Evolutionary conservation across 2,329 filamentous ascomycete genomes (phyloP), one percentile per base, ranked within the genome.

Genomic region (Hypoxylon sp.): DNA sequence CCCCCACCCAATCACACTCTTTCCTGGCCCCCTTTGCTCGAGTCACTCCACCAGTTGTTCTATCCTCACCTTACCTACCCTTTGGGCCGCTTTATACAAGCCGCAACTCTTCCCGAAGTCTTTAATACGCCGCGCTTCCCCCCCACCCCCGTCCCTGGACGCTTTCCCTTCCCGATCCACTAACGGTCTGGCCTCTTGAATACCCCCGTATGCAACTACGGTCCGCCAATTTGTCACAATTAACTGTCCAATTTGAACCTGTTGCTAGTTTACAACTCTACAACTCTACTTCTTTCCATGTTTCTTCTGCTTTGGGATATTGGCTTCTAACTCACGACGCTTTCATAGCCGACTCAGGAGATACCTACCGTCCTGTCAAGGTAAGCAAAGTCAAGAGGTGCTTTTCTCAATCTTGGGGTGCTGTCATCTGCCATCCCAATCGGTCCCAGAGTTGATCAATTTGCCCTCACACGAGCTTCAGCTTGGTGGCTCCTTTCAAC

Each of bases 301-400:
- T 67, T 68, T 49, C 48, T 72, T 68, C 72, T 70, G 73, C 65
- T 70, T 74, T 68, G 65, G 69, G 61, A 63, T 58, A 32, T 55
- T 70, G 67, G 67, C 52, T 78, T 82, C 81, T 85, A 81, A 83
- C 82, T 74, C 69, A 63, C 41, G 60, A 70, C 75, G 73, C 70
- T 69, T 70, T 79, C 72, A 75, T 79, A 89, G 87, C 87, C 79
- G 87, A 89, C 75, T 84, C 85, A 75, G 85, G 85, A 80, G 86
- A 89, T 76, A 89, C 81, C 71, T 89, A 89, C 79, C 86, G 87
- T 79, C 85, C 86, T 76, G 87, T 79, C 71, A 79, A 73, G 65
- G 51, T 70, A 63, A 67, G 66, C 48, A 36, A 63, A 49, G n/a
- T 36, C 43, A 46, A 43, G 50, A 64, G 43, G 45, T 49, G 19